A percentile compares a stretch with the other conserved stretches of the same genome.
Evolutionary conservation across 225 moss, liverwort and hornwort species (phyloP).

Genomic region (Antitrichia curtipendula): DNA sequence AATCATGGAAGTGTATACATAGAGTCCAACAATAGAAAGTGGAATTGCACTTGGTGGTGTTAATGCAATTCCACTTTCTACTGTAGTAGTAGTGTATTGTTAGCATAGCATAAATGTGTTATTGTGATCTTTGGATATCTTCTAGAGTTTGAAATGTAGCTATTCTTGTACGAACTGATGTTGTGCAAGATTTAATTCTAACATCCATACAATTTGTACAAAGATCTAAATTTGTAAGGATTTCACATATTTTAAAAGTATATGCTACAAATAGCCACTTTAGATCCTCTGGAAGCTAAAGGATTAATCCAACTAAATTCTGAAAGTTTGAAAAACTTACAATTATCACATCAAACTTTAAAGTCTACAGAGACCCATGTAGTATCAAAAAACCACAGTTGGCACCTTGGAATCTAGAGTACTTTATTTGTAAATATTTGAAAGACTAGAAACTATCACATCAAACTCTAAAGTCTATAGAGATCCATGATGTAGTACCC

Average conservation of each 20-base stretch:
- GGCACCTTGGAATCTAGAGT: too few relatives aligned
- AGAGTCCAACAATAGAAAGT: background rate
- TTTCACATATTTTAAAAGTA: background rate
- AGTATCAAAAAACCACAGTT: background rate
- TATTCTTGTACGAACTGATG: background rate
- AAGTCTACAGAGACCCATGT: rapidly evolving
- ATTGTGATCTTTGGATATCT: background rate
- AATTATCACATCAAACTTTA: background rate
- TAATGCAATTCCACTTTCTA: background rate
- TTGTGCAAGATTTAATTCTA: background rate
- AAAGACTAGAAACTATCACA: background rate
- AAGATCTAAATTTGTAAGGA: background rate
- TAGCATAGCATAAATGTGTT: background rate
- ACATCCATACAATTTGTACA: background rate
- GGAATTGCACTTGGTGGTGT: background rate
- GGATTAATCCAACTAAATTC: background rate
- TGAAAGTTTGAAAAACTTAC: background rate
- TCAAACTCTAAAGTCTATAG: too few relatives aligned
- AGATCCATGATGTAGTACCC: too few relatives aligned
- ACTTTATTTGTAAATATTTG: background rate
- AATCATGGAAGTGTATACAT: background rate
- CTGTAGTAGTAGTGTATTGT: background rate
- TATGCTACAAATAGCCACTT: background rate
- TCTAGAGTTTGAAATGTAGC: rapidly evolving
- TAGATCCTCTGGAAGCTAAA: background rate